Base-by-base conservation (phyloP, 805 yeast species). In the Groenewaldozyma tartarivorans region DNA sequence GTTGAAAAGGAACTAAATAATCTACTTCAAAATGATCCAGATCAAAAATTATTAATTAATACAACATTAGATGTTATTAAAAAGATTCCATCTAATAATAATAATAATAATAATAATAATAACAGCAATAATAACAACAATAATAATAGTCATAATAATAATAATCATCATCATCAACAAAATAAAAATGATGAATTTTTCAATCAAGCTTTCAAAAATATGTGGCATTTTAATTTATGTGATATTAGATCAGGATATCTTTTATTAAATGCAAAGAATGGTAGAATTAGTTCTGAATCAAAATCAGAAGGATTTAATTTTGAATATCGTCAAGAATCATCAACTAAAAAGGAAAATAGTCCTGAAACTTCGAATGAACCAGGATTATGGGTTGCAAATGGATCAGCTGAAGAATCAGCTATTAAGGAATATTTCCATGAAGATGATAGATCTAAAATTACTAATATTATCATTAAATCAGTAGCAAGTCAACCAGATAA, bases 211-310 rank as follows among this genome's bases (percentile, higher is more conserved):
- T 81, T 77, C 58, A 79, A 77, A 53, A 77, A 78, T 51, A 67
- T 79, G 43, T 82, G 94, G 94, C 85, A 82, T 57, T 78, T 77
- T 57, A 80, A 80, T 51, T 62, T 82, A 35, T 74, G 86, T 51
- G 90, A 81, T 54, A 68, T 68, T 21, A 58, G 65, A 19, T 61
- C 66, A 48, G 86, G 81, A 4, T 57, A 61, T 38, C 62, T 77
- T 40, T 58, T 64, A 36, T 61, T 74, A 42, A 63, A 62, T 40
- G 62, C 66, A 44, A 62, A 54, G 11, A 62, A 67, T 39, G 76
- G 81, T 2, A 58, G 65, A 38, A 62, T 81, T 41, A 65, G 67
- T 33, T 67, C 77, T 56, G 75, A 75, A 40, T 66, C 76, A 33
- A 55, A 57, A 21, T 67, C 84, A 4, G 65, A 64, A 35, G 92